phyloP scores from a whole-genome alignment of 768 basidiomycete genomes.

The Hydnomerulius pinastri region DNA sequence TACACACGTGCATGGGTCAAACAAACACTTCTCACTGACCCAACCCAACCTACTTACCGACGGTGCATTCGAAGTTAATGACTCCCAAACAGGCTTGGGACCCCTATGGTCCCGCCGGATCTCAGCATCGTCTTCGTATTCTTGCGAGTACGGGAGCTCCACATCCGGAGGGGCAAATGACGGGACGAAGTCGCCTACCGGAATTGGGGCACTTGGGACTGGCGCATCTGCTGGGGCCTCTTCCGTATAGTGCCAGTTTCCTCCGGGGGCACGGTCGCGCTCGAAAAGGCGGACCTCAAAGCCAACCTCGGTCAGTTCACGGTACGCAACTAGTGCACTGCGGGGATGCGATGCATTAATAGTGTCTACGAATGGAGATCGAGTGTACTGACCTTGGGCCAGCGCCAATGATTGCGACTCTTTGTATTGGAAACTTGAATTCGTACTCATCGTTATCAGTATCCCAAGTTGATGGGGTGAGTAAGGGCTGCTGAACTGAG shows the following conservation, averaged over 20 bases:
- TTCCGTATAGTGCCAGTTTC: constrained; percentile 20
- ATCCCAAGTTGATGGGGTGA: not conserved
- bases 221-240: constrained; percentile 13
- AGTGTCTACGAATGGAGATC: not conserved
- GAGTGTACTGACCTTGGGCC: constrained; percentile 11
- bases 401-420: constrained; percentile 17
- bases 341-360: too few species aligned
- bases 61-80: constrained; percentile 8
- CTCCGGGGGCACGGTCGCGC: constrained; percentile 11
- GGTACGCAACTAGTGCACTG: constrained; percentile 15
- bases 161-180: constrained; percentile 7
- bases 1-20: not conserved
- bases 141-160: constrained; percentile 12
- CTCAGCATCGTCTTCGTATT: constrained; percentile 8
- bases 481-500: constrained; percentile 2
- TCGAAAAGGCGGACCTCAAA: constrained; percentile 19
- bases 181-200: constrained; percentile 11
- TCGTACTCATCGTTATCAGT: constrained; percentile 2
- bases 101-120: constrained; percentile 6
- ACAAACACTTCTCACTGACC: not conserved
- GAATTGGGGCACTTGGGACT: constrained; percentile 5
- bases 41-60: constrained; percentile 8
- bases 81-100: constrained; percentile 18
- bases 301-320: constrained; percentile 15
- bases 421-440: constrained; percentile 14